phyloP scores from a whole-genome alignment of 257 asterid genomes.

The Solanum verrucosum region DNA sequence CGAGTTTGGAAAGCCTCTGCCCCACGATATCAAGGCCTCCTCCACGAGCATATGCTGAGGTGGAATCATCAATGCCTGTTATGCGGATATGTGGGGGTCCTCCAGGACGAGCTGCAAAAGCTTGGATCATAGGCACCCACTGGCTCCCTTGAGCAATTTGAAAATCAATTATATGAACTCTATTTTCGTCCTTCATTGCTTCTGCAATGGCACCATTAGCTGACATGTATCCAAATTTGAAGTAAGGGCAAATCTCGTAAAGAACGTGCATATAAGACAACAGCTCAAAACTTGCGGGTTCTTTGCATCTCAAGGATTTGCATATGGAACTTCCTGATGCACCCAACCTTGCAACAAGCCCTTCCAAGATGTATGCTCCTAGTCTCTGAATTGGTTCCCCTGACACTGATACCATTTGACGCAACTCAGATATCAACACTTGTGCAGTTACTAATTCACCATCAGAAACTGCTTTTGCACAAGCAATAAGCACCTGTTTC shows the following conservation, averaged over 20 bases:
- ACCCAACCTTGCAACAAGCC: conserved; percentile 58
- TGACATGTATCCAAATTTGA: conserved; percentile 86
- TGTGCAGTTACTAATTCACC: conserved; percentile 48
- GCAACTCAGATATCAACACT: conserved; percentile 60
- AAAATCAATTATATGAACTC: conserved; percentile 75
- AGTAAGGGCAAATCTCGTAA: conserved; percentile 75
- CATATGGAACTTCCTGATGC: conserved; percentile 64
- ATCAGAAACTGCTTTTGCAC: conserved; percentile 64
- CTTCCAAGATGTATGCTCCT: conserved; percentile 87
- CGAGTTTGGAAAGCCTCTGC: conserved; percentile 57
- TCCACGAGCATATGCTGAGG: conserved; percentile 70
- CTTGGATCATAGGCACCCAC: conserved; percentile 77
- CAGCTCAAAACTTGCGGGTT: conserved; percentile 65
- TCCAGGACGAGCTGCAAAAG: conserved; percentile 68
- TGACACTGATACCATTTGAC: conserved; percentile 68
- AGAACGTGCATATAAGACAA: conserved; percentile 60
- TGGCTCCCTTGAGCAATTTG: conserved; percentile 85
- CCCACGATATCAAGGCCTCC: conserved; percentile 73
- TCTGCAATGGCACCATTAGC: conserved; percentile 93
- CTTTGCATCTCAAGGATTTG: conserved; percentile 40
- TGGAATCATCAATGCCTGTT: conserved; percentile 65
- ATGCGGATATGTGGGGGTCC: conserved; percentile 81
- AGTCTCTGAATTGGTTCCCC: conserved; percentile 85
- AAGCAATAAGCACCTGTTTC: conserved; percentile 65
- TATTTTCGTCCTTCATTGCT: conserved; percentile 64